Evolutionary conservation across 164 flowering plant genomes (phyloP), one percentile per base, ranked within the genome.

Genomic region (Akebia trifoliata): DNA sequence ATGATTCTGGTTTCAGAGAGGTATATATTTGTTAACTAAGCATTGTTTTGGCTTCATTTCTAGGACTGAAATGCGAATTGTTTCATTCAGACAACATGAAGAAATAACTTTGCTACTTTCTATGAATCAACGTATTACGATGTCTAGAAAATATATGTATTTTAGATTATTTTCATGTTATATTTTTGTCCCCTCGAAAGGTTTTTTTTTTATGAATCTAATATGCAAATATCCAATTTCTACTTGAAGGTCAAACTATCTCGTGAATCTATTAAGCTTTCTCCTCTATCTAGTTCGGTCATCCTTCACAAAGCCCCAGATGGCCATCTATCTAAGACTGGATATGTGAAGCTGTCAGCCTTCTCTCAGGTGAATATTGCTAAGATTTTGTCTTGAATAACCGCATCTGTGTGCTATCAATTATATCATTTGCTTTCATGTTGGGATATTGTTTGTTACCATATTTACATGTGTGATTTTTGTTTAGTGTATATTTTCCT

Each of bases 361-460:
- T 93, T 93, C 68, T 93, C 99, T 61, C 99, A 93, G 98, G 97
- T 93, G 58, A 38, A 43, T 54, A 11, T 32, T 24, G 31, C 22
- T 40, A 22, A 8, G 29, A 21, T 29, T 42, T 39, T 18, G 29
- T 14, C 60, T 37, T 9, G 6, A 15, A 15, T 10, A 28, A 21
- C 6, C 31, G 38, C 35, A 24, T 4, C 11, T 36, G 17, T 48
- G 40, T 40, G 29, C n/a, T n/a, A n/a, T n/a, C n/a, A n/a, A 50
- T 52, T 14, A 29, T 26, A 29, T 50, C 24, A 29, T 24, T 7
- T 50, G 32, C 36, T 36, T 54, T 36, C 18, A 31, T 43, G n/a
- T 43, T 43, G 17, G 22, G 6, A 43, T 43, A 20, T 43, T 5
- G 6, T 43, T 6, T 34, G 4, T 9, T 34, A 9, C 9, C 9